Evolutionary conservation across 768 basidiomycete genomes (phyloP).

Genomic region (Serendipita indica): DNA sequence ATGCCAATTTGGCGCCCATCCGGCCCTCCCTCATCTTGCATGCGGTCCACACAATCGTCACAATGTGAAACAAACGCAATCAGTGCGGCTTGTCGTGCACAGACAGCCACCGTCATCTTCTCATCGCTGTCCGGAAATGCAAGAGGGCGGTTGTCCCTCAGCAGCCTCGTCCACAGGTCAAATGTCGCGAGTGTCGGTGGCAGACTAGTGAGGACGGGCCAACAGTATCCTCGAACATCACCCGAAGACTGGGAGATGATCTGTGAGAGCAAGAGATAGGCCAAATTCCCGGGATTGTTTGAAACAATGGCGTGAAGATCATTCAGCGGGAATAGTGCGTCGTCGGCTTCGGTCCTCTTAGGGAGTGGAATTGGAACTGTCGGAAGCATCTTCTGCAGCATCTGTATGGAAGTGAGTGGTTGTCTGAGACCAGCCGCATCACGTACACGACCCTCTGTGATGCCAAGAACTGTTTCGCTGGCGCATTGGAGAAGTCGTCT

Average conservation of each 20-base stretch:
- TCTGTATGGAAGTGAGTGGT: background rate
- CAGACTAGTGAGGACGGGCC: background rate
- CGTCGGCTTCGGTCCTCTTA: background rate
- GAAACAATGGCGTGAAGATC: background rate
- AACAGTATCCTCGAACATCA: background rate
- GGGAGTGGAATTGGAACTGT: background rate
- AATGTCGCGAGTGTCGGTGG: background rate
- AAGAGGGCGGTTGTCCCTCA: background rate
- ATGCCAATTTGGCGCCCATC: background rate
- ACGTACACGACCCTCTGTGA: background rate
- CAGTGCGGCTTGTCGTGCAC: background rate
- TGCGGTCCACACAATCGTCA: background rate
- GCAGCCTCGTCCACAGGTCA: background rate
- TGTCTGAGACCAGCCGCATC: background rate
- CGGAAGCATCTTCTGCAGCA: background rate
- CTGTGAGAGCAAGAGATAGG: background rate
- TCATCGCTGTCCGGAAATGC: background rate
- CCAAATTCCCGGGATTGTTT: background rate
- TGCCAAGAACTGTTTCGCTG: background rate
- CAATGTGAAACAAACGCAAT: background rate
- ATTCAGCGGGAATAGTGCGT: background rate
- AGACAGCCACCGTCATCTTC: background rate
- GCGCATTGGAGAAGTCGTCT: background rate
- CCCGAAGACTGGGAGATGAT: background rate
- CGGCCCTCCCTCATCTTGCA: background rate